Percentiles rank a stretch among this genome's conserved stretches.
Evolutionary conservation across 2,329 filamentous ascomycete species (phyloP).

Genomic region (Nemania sp.): DNA sequence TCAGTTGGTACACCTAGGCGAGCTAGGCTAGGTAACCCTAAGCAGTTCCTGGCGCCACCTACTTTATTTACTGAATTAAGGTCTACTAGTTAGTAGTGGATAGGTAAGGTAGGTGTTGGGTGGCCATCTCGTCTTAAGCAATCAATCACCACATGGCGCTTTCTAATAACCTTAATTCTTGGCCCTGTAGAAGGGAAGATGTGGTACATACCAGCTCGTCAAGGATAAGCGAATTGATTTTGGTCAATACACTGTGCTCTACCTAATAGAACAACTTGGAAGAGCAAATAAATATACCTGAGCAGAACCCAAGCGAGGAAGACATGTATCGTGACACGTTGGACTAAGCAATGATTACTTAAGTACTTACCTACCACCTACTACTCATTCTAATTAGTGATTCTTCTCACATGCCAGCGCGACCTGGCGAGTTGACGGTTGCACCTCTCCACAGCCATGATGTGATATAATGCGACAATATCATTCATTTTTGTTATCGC

Average conservation of each 20-base stretch:
- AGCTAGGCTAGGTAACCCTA: too few species aligned
- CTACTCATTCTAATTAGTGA: conserved; percentile 1
- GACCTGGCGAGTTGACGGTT: neutral
- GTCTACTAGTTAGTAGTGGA: too few species aligned
- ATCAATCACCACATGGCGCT: conserved; percentile 13
- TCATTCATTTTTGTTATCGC: neutral
- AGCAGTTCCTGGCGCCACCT: too few species aligned
- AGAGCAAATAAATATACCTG: neutral
- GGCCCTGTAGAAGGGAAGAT: neutral
- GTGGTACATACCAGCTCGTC: too few species aligned
- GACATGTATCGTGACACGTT: conserved; percentile 23
- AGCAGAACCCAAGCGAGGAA: conserved; percentile 8
- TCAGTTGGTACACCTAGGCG: too few species aligned
- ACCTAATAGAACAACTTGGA: too few species aligned
- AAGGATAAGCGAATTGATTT: neutral
- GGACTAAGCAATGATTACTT: conserved; percentile 15
- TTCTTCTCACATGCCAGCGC: conserved; percentile 3
- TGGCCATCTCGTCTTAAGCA: neutral
- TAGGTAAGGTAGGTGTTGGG: neutral
- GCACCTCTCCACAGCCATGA: neutral
- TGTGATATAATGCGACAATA: neutral
- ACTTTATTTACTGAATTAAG: too few species aligned
- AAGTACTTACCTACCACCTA: neutral
- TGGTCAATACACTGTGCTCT: conserved; percentile 2
- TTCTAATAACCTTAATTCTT: conserved; percentile 24